Percentiles rank a stretch among this genome's conserved stretches.
Conservation (phyloP, 202 grass and related monocot species). For the Eragrostis tef region DNA sequence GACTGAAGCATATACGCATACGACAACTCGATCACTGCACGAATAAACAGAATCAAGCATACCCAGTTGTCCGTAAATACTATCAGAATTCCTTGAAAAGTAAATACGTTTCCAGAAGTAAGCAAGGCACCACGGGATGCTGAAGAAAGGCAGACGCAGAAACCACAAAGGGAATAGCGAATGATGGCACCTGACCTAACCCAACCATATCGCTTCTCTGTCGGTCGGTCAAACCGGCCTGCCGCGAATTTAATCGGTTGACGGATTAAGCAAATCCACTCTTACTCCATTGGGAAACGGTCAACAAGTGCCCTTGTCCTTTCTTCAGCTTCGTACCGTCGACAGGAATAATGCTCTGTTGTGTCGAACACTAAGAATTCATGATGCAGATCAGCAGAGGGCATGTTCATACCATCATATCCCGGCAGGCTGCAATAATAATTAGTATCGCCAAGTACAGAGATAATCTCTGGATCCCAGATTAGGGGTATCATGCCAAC, state of each 20-base stretch:
- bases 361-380: background rate
- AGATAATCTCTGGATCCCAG: conserved; percentile 6
- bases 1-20: background rate
- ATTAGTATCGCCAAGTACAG: conserved; percentile 11
- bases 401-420: conserved; percentile 9
- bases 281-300: background rate
- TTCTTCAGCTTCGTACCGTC: too few relatives aligned
- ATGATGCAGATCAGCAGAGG: background rate
- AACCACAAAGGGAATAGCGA: conserved; percentile 7
- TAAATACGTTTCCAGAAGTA: background rate
- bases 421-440: conserved; percentile 1
- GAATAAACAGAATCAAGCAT: background rate
- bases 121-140: background rate
- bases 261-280: conserved; percentile 4
- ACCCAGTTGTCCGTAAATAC: background rate
- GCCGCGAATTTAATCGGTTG: background rate
- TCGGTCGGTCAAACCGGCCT: conserved; percentile 35
- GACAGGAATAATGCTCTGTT: background rate
- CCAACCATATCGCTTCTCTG: conserved; percentile 4
- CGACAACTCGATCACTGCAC: background rate
- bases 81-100: too few relatives aligned
- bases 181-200: conserved; percentile 38
- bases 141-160: background rate
- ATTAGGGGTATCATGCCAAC: conserved; percentile 23
- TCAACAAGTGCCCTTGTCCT: background rate